phyloP scores from a whole-genome alignment of 106 monocot genomes.

The Narthecium ossifragum region DNA sequence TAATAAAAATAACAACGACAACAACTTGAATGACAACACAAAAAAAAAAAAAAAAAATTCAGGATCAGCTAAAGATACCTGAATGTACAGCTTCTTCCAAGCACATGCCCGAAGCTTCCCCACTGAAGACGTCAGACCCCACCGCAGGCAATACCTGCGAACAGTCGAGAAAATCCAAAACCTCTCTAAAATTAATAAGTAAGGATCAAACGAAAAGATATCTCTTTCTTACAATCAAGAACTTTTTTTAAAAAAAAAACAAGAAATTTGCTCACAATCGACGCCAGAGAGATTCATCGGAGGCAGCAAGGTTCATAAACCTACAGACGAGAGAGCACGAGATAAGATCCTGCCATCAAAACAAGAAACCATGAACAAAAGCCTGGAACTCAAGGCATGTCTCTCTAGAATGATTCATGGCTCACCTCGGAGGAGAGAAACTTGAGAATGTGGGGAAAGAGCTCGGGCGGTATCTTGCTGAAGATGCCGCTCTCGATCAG shows the following conservation, averaged over 20 bases:
- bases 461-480: slow-evolving; percentile 72
- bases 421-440: slow-evolving; percentile 92
- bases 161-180: neutral
- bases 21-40: neutral
- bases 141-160: slow-evolving; percentile 84
- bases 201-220: neutral
- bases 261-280: slow-evolving; percentile 54
- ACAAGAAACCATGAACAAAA: neutral
- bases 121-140: slow-evolving; percentile 57
- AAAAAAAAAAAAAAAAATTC: neutral
- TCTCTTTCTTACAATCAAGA: neutral
- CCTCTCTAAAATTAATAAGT: neutral
- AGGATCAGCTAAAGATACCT: slow-evolving; percentile 27
- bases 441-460: slow-evolving; percentile 87
- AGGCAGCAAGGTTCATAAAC: slow-evolving; percentile 68
- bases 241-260: neutral
- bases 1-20: neutral
- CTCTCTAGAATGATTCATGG: neutral
- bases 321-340: slow-evolving; percentile 76
- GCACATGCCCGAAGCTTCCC: slow-evolving; percentile 66
- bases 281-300: slow-evolving; percentile 95
- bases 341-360: slow-evolving; percentile 55
- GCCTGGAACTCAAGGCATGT: neutral
- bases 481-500: slow-evolving; percentile 55
- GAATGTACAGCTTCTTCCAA: slow-evolving; percentile 98